Conservation (phyloP, 805 yeast genomes). For the Ogataea methylovora region DNA sequence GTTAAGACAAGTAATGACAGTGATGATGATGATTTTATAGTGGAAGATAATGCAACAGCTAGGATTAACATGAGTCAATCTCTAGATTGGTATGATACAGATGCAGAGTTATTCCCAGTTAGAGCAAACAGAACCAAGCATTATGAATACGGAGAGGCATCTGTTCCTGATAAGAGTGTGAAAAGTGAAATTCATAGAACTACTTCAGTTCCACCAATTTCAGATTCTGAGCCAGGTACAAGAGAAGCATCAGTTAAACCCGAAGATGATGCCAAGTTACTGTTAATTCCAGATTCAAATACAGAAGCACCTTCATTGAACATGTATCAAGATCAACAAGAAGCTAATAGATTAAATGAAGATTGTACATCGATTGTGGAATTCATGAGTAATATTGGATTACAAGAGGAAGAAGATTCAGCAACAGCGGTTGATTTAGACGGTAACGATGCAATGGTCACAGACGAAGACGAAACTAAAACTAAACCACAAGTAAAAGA, state of each 20-base stretch:
- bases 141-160: constrained; percentile 26
- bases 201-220: constrained; percentile 10
- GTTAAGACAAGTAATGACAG: constrained; percentile 34
- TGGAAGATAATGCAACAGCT: constrained; percentile 30
- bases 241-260: constrained; percentile 17
- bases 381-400: constrained; percentile 10
- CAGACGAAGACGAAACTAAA: constrained; percentile 1
- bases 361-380: constrained; percentile 31
- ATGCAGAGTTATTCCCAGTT: constrained; percentile 58
- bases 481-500: constrained; percentile 1
- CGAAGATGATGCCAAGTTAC: constrained; percentile 8
- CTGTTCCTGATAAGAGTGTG: constrained; percentile 22
- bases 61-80: constrained; percentile 61
- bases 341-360: constrained; percentile 23
- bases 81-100: constrained; percentile 43
- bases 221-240: constrained; percentile 14
- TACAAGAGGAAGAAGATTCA: constrained; percentile 6
- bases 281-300: constrained; percentile 6
- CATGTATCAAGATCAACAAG: constrained; percentile 27
- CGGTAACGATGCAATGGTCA: constrained; percentile 2
- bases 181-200: constrained; percentile 25
- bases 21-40: constrained; percentile 15
- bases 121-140: constrained; percentile 53
- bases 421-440: constrained; percentile 3
- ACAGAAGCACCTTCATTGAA: constrained; percentile 11